These are phyloP conservation scores for Hypomyces perniciosus DNA, from an alignment of 2,329 filamentous ascomycete species.

Conservation along the genomic window DNA sequence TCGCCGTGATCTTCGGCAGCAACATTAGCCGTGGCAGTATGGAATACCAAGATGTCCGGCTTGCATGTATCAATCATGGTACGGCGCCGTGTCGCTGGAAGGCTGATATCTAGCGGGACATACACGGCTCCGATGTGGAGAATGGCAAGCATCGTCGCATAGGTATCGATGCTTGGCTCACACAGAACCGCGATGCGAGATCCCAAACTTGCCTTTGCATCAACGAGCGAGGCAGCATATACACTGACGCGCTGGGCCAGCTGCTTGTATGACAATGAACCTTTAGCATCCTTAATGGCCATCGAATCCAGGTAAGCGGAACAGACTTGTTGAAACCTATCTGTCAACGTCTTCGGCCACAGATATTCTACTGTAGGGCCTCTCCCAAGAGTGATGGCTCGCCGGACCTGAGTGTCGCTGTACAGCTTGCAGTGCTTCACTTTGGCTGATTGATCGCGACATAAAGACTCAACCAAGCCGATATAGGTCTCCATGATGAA, in stretches of 20 bases:
- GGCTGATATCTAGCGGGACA: slow-evolving; percentile 35
- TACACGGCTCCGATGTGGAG: slow-evolving; percentile 31
- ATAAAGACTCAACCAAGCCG: not conserved
- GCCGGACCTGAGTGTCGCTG: slow-evolving; percentile 2
- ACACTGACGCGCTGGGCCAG: not conserved
- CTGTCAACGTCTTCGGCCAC: slow-evolving; percentile 13
- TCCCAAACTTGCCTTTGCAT: slow-evolving; percentile 11
- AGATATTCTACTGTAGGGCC: slow-evolving; percentile 13
- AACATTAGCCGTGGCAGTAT: slow-evolving; percentile 13
- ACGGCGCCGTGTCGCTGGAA: not conserved
- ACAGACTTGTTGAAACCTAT: not conserved
- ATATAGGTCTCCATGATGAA: not conserved
- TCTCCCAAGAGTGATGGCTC: slow-evolving; percentile 4
- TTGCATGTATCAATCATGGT: not conserved
- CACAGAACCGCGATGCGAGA: slow-evolving; percentile 29
- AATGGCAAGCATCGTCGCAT: slow-evolving; percentile 36
- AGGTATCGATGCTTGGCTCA: slow-evolving; percentile 28
- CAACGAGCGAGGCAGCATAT: not conserved
- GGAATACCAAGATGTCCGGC: slow-evolving; percentile 14
- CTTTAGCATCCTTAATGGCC: slow-evolving; percentile 6
- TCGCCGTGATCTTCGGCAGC: too few species aligned
- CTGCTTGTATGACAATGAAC: not conserved
- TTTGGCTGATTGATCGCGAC: not conserved
- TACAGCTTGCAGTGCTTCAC: not conserved
- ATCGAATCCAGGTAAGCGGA: not conserved